Base-by-base conservation (phyloP, 176 grass and related monocot species). In the Rhynchospora tenuis region DNA sequence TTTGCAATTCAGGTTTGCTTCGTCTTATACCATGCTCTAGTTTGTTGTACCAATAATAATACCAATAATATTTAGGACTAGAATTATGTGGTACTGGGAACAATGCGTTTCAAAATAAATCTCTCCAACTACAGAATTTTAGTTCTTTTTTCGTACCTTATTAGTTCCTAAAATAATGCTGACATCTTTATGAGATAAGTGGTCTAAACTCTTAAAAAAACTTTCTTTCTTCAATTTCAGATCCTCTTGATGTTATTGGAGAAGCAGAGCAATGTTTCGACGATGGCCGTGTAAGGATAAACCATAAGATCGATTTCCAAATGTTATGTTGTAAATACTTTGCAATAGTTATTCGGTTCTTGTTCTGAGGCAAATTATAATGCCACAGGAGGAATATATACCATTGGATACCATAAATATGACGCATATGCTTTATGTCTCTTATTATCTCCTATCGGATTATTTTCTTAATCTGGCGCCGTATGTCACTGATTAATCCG, bases 201-300 rank as follows among this genome's bases (percentile, higher is more conserved):
- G 20, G 33, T 38, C 33, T 1, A 38, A 54, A 54, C 4, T 75
- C 72, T 75, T 9, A 26, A 26, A 27, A 15, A 75, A 75, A 74
- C 5, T 51, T 74, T 75, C 19, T 47, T 75, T 3, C 22, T 27
- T 75, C 54, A 15, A 52, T 75, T 54, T 13, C 29, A 82, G 79
- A 82, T 82, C 56, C 79, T 64, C 79, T 82, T 64, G 79, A 82
- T 64, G 60, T 82, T 15, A 26, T 65, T 26, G 79, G 60, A 82
- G 79, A 82, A 82, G 79, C 60, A 26, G 79, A 82, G 79, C 79
- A 66, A 65, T 82, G 79, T 65, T 82, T 82, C 22, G 79, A 82
- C 5, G 79, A 82, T 66, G 79, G 79, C 59, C 79, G 79, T 45
- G 79, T 82, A 82, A 82, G 79, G n/a, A 81, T 63, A 65, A n/a